Conservation (phyloP, 2,329 filamentous ascomycete genomes). For the Alternaria viburni region DNA sequence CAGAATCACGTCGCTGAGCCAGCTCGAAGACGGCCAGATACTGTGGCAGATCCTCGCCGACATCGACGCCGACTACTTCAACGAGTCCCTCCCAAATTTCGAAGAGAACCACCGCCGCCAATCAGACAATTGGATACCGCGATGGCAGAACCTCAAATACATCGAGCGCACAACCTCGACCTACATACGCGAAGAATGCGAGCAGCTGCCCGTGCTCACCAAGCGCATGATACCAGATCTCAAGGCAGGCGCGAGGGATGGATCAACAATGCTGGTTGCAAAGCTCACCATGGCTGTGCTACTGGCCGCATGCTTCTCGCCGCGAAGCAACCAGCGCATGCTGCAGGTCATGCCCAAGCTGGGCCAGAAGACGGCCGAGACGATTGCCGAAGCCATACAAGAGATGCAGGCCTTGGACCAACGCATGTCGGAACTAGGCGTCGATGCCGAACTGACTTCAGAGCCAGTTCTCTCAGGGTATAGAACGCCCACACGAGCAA, state of each 20-base stretch:
- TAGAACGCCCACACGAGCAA: constrained; percentile 40
- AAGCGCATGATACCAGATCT: constrained; percentile 54
- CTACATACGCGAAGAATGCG: constrained; percentile 56
- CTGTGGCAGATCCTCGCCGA: constrained; percentile 57
- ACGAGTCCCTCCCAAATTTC: constrained; percentile 53
- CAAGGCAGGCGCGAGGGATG: constrained; percentile 57
- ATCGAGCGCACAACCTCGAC: constrained; percentile 56
- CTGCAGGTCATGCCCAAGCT: constrained; percentile 48
- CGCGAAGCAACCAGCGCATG: constrained; percentile 58
- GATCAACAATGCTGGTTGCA: constrained; percentile 48
- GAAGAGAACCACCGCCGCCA: constrained; percentile 51
- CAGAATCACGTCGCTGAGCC: constrained; percentile 48
- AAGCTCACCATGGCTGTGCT: constrained; percentile 58
- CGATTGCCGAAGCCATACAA: constrained; percentile 50
- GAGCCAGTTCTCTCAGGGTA: constrained; percentile 42
- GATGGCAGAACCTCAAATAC: constrained; percentile 61
- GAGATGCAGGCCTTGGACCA: constrained; percentile 47
- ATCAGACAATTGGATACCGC: constrained; percentile 57
- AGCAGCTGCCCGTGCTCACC: constrained; percentile 48
- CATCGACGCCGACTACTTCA: constrained; percentile 57
- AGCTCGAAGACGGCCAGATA: constrained; percentile 55
- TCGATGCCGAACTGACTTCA: constrained; percentile 44
- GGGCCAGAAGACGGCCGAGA: constrained; percentile 44
- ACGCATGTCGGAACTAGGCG: constrained; percentile 44
- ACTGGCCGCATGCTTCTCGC: constrained; percentile 55